Evolutionary conservation across 345 rosid species (phyloP).

Genomic region (Melaleuca quinquenervia): DNA sequence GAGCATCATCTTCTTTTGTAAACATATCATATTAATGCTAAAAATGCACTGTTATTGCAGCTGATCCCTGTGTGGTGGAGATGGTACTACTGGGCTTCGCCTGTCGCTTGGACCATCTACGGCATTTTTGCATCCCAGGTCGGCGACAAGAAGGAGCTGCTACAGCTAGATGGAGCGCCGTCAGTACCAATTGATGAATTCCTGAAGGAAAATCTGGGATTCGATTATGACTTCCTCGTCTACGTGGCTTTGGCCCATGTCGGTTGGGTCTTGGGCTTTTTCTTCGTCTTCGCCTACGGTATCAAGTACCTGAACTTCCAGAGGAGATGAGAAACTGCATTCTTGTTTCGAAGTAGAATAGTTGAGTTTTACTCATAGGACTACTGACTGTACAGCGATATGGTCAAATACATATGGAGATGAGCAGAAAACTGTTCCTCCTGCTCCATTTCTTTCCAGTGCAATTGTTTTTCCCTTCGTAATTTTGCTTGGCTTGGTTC

Average conservation of each 20-base stretch:
- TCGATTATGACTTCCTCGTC: conserved; percentile 4
- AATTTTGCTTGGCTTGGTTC: not conserved
- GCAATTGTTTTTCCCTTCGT: not conserved
- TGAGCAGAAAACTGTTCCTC: not conserved
- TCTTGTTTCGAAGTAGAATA: not conserved
- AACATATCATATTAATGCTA: not conserved
- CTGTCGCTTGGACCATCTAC: conserved; percentile 13
- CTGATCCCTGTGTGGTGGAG: conserved; percentile 20
- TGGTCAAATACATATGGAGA: not conserved
- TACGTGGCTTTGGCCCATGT: conserved; percentile 2
- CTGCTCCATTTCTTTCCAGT: not conserved
- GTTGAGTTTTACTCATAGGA: not conserved
- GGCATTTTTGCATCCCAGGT: conserved; percentile 9
- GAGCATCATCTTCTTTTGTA: not conserved
- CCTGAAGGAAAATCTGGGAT: conserved; percentile 1
- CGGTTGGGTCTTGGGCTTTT: conserved; percentile 11
- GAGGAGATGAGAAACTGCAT: not conserved
- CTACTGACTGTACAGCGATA: not conserved
- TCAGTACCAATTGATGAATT: not conserved
- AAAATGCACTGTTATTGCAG: not conserved
- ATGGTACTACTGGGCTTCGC: conserved; percentile 15
- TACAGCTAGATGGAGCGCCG: not conserved
- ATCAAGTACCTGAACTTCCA: conserved; percentile 18
- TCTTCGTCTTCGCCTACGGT: conserved; percentile 7
- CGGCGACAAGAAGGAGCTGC: not conserved